These are phyloP conservation scores for Angomonas deanei DNA, from an alignment of 208 protist species.

Conservation along the genomic window DNA sequence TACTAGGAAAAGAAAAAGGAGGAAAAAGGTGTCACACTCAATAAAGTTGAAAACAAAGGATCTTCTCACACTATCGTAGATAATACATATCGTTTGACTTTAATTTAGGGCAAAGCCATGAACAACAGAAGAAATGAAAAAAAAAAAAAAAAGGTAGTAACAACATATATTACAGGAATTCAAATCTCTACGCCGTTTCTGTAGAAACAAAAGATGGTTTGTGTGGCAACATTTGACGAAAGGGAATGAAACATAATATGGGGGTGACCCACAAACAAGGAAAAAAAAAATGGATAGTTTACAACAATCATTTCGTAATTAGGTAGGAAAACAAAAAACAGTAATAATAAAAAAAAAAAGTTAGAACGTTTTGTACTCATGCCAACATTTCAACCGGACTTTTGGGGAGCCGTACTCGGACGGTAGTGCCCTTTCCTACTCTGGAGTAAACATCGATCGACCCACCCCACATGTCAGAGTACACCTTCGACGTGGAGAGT, in stretches of 20 bases:
- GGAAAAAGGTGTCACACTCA: background rate
- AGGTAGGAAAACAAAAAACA: background rate
- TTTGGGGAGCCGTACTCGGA: slow-evolving; percentile 79
- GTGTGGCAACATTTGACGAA: too few relatives aligned
- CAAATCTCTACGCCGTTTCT: too few relatives aligned
- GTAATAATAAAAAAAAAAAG: slow-evolving; percentile 6
- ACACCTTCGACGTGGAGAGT: slow-evolving; percentile 77
- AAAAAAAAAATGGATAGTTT: slow-evolving; percentile 8
- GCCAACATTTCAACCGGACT: slow-evolving; percentile 55
- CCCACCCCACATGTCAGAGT: slow-evolving; percentile 81
- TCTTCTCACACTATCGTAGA: too few relatives aligned
- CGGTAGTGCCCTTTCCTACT: slow-evolving; percentile 39
- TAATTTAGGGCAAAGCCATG: too few relatives aligned
- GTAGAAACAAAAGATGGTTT: too few relatives aligned
- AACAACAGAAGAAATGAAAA: too few relatives aligned
- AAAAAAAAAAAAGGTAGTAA: too few relatives aligned
- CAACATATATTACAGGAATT: too few relatives aligned
- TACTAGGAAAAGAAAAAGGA: slow-evolving; percentile 13
- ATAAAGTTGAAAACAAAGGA: too few relatives aligned
- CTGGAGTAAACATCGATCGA: slow-evolving; percentile 65
- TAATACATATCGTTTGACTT: too few relatives aligned
- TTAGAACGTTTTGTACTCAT: background rate
- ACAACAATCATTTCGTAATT: slow-evolving; percentile 2
- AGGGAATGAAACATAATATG: too few relatives aligned
- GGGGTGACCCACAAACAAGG: too few relatives aligned